These are phyloP conservation scores for Jimgerdemannia flammicorona DNA, from an alignment of 192 early-diverging fungal species.

Conservation along the genomic window DNA sequence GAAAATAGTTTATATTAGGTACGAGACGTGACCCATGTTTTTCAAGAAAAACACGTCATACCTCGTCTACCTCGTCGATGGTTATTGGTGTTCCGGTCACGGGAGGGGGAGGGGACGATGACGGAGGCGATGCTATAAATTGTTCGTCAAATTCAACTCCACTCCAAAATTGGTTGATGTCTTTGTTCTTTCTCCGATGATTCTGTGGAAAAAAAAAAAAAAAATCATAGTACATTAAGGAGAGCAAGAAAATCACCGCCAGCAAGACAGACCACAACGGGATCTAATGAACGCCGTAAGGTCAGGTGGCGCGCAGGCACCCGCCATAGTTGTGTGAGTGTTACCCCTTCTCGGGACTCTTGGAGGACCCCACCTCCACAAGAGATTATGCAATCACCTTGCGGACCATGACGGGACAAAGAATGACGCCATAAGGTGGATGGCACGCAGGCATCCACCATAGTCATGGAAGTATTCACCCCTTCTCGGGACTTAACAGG, in stretches of 20 bases:
- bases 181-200: slow-evolving; percentile 11
- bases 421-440: neutral
- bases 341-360: slow-evolving; percentile 14
- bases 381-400: neutral
- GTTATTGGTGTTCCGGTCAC: too few species aligned
- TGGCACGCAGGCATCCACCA: slow-evolving; percentile 8
- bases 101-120: too few species aligned
- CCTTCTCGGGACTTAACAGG: slow-evolving; percentile 19
- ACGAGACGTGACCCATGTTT: too few species aligned
- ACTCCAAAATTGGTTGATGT: slow-evolving; percentile 15
- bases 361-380: slow-evolving; percentile 1
- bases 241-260: slow-evolving; percentile 3
- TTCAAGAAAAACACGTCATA: too few species aligned
- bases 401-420: neutral
- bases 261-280: slow-evolving; percentile 21
- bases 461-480: slow-evolving; percentile 17
- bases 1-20: too few species aligned
- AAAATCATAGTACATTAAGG: neutral
- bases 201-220: slow-evolving; percentile 7
- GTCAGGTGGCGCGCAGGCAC: slow-evolving; percentile 13
- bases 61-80: too few species aligned
- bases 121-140: too few species aligned
- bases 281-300: slow-evolving; percentile 24
- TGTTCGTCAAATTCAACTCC: too few species aligned
- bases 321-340: slow-evolving; percentile 13